phyloP scores from a whole-genome alignment of 345 rosid genomes.

The Ailanthus altissimus region DNA sequence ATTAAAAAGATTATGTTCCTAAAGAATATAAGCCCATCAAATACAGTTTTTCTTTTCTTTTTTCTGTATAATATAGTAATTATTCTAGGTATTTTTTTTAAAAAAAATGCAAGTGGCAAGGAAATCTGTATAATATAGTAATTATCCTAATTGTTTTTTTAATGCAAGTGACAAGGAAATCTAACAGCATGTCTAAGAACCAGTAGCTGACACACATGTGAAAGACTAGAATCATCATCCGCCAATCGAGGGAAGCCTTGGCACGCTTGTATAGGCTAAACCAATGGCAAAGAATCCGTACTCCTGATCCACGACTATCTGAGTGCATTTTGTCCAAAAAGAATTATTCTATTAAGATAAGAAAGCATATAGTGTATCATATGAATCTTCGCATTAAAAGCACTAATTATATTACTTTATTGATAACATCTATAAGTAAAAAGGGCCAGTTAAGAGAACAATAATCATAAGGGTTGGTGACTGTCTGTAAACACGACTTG shows the following conservation, averaged over 20 bases:
- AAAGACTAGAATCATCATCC: conserved; percentile 21
- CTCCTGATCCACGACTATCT: not conserved
- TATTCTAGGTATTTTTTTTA: not conserved
- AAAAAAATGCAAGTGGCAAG: conserved; percentile 12
- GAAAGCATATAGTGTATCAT: not conserved
- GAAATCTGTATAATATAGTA: not conserved
- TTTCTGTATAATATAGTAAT: not conserved
- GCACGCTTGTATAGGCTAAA: conserved; percentile 26
- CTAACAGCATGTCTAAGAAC: not conserved
- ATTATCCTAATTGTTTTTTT: not conserved
- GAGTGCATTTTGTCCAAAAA: not conserved
- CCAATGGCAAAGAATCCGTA: conserved; percentile 20
- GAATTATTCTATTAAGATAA: conserved; percentile 11
- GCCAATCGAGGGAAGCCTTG: conserved; percentile 26
- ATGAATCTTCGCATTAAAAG: not conserved
- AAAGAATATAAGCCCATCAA: not conserved
- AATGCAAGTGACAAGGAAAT: conserved; percentile 10
- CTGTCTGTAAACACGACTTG: conserved; percentile 1
- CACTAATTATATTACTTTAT: not conserved
- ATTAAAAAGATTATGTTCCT: not conserved
- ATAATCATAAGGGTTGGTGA: conserved; percentile 22
- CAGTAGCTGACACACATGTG: conserved; percentile 24
- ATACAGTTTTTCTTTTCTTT: not conserved
- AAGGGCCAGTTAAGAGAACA: conserved; percentile 10
- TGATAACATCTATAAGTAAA: not conserved